Evolutionary conservation across 1,284 basidiomycete species (phyloP).

Genomic region (Athelia psychrophila): DNA sequence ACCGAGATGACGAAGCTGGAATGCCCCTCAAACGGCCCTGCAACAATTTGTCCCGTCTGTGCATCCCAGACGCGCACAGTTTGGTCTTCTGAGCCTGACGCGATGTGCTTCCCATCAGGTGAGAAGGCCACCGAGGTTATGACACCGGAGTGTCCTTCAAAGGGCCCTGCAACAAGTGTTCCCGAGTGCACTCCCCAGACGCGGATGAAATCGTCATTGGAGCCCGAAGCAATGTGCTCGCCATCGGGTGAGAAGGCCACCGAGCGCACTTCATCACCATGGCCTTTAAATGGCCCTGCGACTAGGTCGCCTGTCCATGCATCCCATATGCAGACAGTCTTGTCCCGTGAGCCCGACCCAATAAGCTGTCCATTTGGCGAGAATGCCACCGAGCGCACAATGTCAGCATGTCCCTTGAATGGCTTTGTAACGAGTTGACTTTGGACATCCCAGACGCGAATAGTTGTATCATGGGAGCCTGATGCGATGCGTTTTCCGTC

Average conservation of each 20-base stretch:
- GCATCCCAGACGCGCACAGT: constrained; percentile 8
- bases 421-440: background rate
- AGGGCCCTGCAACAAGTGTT: background rate
- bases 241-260: constrained; percentile 11
- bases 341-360: background rate
- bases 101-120: background rate
- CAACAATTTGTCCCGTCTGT: constrained; percentile 2
- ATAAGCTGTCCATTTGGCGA: background rate
- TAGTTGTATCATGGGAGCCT: background rate
- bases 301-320: background rate
- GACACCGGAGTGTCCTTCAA: background rate
- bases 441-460: background rate
- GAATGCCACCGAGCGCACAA: background rate
- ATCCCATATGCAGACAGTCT: background rate
- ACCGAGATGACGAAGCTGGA: constrained; percentile 4
- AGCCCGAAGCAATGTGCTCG: constrained; percentile 9
- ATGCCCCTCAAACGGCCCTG: constrained; percentile 7
- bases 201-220: constrained; percentile 7
- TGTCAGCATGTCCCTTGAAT: background rate
- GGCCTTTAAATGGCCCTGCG: constrained; percentile 2
- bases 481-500: background rate
- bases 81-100: background rate
- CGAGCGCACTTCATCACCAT: constrained; percentile 2
- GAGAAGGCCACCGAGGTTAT: background rate
- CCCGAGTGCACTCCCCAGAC: background rate